A percentile compares a stretch with the other conserved stretches of the same genome.
These are phyloP conservation scores for Asterochloris erici DNA, from an alignment of 139 green algal genomes.

Conservation along the genomic window DNA sequence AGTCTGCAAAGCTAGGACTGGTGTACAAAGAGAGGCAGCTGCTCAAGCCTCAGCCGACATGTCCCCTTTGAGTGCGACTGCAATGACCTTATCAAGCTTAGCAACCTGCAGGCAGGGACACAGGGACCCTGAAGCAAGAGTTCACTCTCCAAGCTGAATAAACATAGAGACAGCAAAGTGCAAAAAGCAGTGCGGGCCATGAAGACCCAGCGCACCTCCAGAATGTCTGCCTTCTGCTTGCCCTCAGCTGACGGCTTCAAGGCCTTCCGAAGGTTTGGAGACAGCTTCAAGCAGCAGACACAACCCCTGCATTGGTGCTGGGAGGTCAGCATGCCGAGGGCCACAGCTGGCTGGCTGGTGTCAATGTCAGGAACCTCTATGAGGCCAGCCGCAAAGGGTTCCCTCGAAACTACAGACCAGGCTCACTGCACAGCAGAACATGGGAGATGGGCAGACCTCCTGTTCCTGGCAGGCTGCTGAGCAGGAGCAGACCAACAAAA, in stretches of 20 bases:
- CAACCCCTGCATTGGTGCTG: conserved; percentile 44
- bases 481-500: no score
- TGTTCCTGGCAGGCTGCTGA: no score
- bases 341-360: no score
- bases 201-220: neutral
- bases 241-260: conserved; percentile 10
- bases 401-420: no score
- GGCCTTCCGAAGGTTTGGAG: conserved; percentile 77
- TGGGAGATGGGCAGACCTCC: no score
- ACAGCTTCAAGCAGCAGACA: conserved; percentile 86
- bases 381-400: no score
- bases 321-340: neutral
- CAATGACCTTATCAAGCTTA: conserved; percentile 21
- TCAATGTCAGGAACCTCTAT: no score
- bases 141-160: neutral
- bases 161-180: neutral
- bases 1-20: no score
- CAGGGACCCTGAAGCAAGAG: neutral
- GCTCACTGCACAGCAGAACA: no score
- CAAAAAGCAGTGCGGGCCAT: neutral
- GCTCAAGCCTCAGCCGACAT: no score
- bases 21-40: no score
- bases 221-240: conserved; percentile 10
- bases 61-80: conserved; percentile 20
- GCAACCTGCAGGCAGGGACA: neutral